Base-by-base conservation (phyloP, 139 green algal species). In the Pseudopediastrum boryanum region DNA sequence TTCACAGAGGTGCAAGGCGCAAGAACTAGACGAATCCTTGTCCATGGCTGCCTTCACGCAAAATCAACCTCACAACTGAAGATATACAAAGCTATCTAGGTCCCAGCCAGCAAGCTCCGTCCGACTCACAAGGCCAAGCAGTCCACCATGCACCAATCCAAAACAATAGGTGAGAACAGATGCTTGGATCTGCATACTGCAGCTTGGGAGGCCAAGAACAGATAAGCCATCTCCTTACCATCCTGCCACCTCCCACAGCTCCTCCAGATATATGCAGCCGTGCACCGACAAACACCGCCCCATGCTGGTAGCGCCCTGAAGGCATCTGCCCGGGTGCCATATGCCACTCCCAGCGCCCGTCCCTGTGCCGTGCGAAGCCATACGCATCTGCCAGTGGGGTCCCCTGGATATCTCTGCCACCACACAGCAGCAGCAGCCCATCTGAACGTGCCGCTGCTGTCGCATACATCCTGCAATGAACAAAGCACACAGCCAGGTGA, bases 301-400 rank as follows among this genome's bases (percentile, higher is more conserved):
- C 92, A 80, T 99, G 96, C 87, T 99, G 96, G 83, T 99, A 99
- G 48, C 96, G 83, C 0, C 91, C 87, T 0, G 88, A 90, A 2
- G 96, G 96, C 88, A 98, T 97, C 61, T 84, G 83, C 21, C 95
- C 96, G 12, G 96, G 96, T 2, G 96, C 96, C n/a, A 91, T 87
- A 38, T 97, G 95, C 96, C 96, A 99, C 86, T 99, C 96, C 96
- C 96, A 99, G 43, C 96, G 90, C 25, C 96, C 96, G 80, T 99
- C 96, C 2, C 96, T 81, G 73, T 99, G 96, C n/a, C 96, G 78
- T 2, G 96, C 96, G 80, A 99, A 93, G 35, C 96, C 96, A 78
- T 95, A 98, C 2, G 96, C 95, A 74, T 98, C 96, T 8, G 86
- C 89, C 27, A 99, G 83, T 2, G 96, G 95, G 2, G 82, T 87